A percentile compares a stretch with the other conserved stretches of the same genome.
phyloP scores from a whole-genome alignment of 306 rosid species.

The Lotus japonicus region DNA sequence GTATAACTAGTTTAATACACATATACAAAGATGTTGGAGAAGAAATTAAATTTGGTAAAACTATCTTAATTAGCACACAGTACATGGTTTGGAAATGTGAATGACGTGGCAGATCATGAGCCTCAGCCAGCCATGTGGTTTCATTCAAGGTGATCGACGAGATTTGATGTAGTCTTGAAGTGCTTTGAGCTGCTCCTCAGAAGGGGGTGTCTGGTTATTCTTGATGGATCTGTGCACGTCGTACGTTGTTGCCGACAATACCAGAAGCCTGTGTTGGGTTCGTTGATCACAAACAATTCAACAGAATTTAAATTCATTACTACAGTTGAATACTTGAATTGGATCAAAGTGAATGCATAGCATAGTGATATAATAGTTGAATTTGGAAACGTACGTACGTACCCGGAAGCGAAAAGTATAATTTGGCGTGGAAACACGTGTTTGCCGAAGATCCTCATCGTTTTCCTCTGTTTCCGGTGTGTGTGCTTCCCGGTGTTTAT shows the following conservation, averaged over 20 bases:
- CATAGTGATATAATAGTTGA: too few relatives aligned
- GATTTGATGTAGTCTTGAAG: conserved; percentile 35
- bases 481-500: too few relatives aligned
- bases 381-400: conserved; percentile 13
- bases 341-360: too few relatives aligned
- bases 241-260: conserved; percentile 37
- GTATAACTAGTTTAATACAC: too few relatives aligned
- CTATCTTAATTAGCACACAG: too few relatives aligned
- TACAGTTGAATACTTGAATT: not conserved
- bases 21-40: too few relatives aligned
- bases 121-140: too few relatives aligned
- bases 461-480: not conserved
- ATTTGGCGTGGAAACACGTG: conserved; percentile 29
- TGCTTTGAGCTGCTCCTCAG: conserved; percentile 32
- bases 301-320: not conserved
- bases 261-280: conserved; percentile 28
- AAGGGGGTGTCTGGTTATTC: conserved; percentile 43
- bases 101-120: conserved; percentile 16
- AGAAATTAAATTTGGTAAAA: too few relatives aligned
- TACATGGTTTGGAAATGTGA: not conserved
- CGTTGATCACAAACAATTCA: not conserved
- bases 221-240: conserved; percentile 47
- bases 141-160: conserved; percentile 30
- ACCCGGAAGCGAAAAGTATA: conserved; percentile 35
- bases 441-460: conserved; percentile 36